These are phyloP conservation scores for Lentinula boryana DNA, from an alignment of 768 basidiomycete genomes.

Conservation along the genomic window DNA sequence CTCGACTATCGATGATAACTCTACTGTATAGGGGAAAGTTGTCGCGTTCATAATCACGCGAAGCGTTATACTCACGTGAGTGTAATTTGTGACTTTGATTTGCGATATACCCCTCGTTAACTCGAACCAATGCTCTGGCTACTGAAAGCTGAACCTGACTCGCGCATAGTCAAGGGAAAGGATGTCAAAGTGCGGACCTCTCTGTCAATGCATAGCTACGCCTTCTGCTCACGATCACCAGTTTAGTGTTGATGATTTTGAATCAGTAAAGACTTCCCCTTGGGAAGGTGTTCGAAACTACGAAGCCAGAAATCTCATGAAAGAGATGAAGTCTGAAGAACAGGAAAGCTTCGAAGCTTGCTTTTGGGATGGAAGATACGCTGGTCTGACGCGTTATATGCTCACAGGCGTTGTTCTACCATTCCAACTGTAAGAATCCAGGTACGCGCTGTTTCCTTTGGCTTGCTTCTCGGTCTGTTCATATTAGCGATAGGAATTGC, in stretches of 20 bases:
- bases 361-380: not conserved
- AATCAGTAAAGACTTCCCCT: slow-evolving; percentile 57
- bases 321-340: slow-evolving; percentile 71
- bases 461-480: not conserved
- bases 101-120: not conserved
- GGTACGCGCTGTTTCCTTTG: slow-evolving; percentile 33
- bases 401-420: slow-evolving; percentile 73
- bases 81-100: not conserved
- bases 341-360: slow-evolving; percentile 43
- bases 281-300: slow-evolving; percentile 90
- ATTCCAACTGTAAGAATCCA: slow-evolving; percentile 81
- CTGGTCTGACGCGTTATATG: not conserved
- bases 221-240: slow-evolving; percentile 17
- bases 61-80: not conserved
- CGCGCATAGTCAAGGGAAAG: slow-evolving; percentile 78
- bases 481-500: slow-evolving; percentile 51
- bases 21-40: no score
- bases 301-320: slow-evolving; percentile 80
- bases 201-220: not conserved
- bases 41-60: not conserved
- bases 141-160: slow-evolving; percentile 83
- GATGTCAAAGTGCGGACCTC: slow-evolving; percentile 63
- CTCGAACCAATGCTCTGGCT: slow-evolving; percentile 43
- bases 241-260: slow-evolving; percentile 89
- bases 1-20: no score